Base-by-base conservation (phyloP, 140 eudicot genomes). In the Bidens hawaiensis region DNA sequence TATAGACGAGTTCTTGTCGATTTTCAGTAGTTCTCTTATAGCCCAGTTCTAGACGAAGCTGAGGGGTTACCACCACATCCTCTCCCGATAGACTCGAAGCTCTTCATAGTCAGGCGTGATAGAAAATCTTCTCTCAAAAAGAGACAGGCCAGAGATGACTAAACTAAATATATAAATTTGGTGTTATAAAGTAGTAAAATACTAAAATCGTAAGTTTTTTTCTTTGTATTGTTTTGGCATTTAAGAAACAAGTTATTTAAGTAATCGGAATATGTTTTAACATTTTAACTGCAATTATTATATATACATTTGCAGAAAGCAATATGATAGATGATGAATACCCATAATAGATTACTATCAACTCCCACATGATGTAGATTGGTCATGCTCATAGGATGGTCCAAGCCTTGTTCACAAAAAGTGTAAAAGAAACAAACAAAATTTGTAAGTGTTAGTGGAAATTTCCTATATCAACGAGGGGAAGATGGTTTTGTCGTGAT, bases 301-400 rank as follows among this genome's bases (percentile, higher is more conserved):
- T 7, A 6, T 46, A 6, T 17, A 17, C 18, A 18, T 46, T 46
- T 46, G 25, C 11, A 46, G 25, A 17, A 46, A 46, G 6, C 25
- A 18, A 42, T 16, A 46, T 18, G 24, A 46, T 46, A 46, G 28
- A 25, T 46, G 30, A 63, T 51, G 34, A 9, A 22, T 60, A 36
- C 65, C n/a, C n/a, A n/a, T n/a, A n/a, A n/a, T n/a, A n/a, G n/a
- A 33, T 33, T 7, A 52, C 22, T 34, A 60, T 28, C 31, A 19
- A 63, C 45, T 15, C 56, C 45, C 43, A 63, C 69, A 45, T 63
- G 69, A 45, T 28, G 22, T 28, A 63, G 43, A 63, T 26, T 12
- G 28, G 69, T 45, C 58, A 46, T 18, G 43, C 23, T 25, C 54
- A 28, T 7, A 45, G 26, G 30, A 40, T 64, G 59, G 69, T 46